Evolutionary conservation across 2,329 filamentous ascomycete genomes (phyloP).

Genomic region (Colletotrichum sp.): DNA sequence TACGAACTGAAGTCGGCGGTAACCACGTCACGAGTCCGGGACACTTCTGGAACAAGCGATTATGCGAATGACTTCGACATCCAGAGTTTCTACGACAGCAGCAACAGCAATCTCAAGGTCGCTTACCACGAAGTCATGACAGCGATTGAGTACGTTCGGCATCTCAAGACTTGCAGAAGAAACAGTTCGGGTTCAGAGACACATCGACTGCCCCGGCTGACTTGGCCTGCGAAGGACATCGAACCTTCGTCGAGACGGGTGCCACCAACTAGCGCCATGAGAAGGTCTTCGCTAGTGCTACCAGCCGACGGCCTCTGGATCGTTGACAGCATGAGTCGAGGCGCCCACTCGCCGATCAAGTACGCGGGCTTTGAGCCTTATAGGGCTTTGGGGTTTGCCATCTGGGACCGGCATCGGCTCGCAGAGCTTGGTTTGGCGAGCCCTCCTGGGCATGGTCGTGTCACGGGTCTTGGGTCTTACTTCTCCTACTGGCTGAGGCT

Average conservation of each 20-base stretch:
- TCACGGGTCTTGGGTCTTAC: constrained; percentile 7
- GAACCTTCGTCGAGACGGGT: background rate
- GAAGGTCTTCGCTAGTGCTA: background rate
- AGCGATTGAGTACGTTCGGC: background rate
- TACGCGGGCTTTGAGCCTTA: constrained; percentile 11
- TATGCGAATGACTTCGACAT: background rate
- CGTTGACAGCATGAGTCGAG: constrained; percentile 9
- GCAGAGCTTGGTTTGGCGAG: background rate
- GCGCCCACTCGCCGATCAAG: constrained; percentile 12
- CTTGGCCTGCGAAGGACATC: background rate
- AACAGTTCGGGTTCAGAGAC: fast-evolving
- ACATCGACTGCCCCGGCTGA: background rate
- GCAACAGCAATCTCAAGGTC: constrained; percentile 2
- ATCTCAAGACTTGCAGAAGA: fast-evolving
- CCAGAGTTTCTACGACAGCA: constrained; percentile 1
- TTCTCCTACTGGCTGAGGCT: background rate
- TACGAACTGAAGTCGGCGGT: background rate
- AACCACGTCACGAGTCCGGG: background rate
- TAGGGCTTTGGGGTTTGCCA: constrained; percentile 1
- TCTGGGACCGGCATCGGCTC: constrained; percentile 8
- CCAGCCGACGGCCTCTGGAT: constrained; percentile 15
- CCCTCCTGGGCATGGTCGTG: background rate
- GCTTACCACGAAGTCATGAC: constrained; percentile 14
- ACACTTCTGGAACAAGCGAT: too few relatives aligned
- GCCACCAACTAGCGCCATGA: background rate